A percentile compares a stretch with the other conserved stretches of the same genome.
Evolutionary conservation across 345 rosid species (phyloP).

Genomic region (Syzygium jambos): DNA sequence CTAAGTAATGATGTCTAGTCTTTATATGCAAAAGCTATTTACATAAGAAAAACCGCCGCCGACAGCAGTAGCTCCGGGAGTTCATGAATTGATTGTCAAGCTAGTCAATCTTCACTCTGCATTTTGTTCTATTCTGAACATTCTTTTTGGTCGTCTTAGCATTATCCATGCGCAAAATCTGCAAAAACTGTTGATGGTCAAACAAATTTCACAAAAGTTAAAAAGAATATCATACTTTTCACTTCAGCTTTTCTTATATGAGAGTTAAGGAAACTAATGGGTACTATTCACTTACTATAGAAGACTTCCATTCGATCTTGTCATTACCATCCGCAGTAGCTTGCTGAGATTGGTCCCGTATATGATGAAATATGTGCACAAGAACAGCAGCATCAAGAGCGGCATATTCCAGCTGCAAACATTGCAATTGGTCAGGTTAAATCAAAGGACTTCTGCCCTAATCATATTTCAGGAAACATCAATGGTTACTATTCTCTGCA

Average conservation of each 20-base stretch:
- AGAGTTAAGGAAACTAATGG: background rate
- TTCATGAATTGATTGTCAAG: background rate
- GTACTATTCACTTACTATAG: slow-evolving; percentile 38
- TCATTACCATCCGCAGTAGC: slow-evolving; percentile 23
- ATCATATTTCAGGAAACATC: too few species aligned
- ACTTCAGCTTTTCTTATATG: background rate
- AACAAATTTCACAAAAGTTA: background rate
- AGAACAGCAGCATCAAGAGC: slow-evolving; percentile 90
- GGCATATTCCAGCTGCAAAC: slow-evolving; percentile 80
- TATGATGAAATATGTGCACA: slow-evolving; percentile 55
- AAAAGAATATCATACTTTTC: background rate
- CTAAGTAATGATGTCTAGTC: background rate
- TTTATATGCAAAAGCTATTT: background rate
- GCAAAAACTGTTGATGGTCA: background rate
- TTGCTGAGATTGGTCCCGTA: slow-evolving; percentile 30
- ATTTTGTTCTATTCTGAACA: background rate
- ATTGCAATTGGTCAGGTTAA: background rate
- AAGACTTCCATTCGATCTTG: slow-evolving; percentile 66
- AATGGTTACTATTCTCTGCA: too few species aligned
- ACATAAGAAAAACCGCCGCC: background rate
- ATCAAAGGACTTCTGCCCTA: background rate
- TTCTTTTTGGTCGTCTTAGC: slow-evolving; percentile 33
- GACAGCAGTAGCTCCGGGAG: background rate
- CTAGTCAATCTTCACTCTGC: background rate
- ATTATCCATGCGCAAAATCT: slow-evolving; percentile 57